Conservation (phyloP, 768 basidiomycete species). For the Tephrocybe rancida region DNA sequence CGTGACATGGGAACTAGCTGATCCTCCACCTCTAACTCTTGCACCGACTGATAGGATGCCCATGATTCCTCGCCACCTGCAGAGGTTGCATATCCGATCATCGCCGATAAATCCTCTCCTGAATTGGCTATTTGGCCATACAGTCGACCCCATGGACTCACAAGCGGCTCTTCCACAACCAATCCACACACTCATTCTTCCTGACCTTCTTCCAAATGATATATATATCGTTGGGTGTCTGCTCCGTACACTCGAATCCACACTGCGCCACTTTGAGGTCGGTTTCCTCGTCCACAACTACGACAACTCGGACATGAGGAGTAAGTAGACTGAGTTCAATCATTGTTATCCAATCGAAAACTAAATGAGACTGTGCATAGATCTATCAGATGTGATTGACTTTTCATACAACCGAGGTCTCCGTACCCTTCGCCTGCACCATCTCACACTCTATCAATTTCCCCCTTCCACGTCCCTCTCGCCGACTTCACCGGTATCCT, state of each 20-base stretch:
- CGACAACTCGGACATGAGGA: constrained; percentile 12
- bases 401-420: constrained; percentile 27
- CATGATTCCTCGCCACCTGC: constrained; percentile 20
- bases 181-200: constrained; percentile 23
- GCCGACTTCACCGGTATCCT: constrained; percentile 23
- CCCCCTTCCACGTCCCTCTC: constrained; percentile 14
- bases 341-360: neutral
- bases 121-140: constrained; percentile 28
- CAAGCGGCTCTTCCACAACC: constrained; percentile 15
- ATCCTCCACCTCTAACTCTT: constrained; percentile 23
- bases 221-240: constrained; percentile 21
- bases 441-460: constrained; percentile 36
- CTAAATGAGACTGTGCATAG: too few relatives aligned
- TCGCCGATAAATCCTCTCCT: constrained; percentile 28
- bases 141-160: constrained; percentile 13
- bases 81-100: constrained; percentile 37
- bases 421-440: constrained; percentile 27
- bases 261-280: constrained; percentile 30
- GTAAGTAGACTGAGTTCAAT: neutral
- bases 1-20: constrained; percentile 45
- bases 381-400: constrained; percentile 21
- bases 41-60: constrained; percentile 9
- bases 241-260: constrained; percentile 24
- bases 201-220: constrained; percentile 33
- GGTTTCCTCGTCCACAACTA: constrained; percentile 26